These are phyloP conservation scores for Penicillium sp. DNA, from an alignment of 2,329 filamentous ascomycete species.

Conservation along the genomic window DNA sequence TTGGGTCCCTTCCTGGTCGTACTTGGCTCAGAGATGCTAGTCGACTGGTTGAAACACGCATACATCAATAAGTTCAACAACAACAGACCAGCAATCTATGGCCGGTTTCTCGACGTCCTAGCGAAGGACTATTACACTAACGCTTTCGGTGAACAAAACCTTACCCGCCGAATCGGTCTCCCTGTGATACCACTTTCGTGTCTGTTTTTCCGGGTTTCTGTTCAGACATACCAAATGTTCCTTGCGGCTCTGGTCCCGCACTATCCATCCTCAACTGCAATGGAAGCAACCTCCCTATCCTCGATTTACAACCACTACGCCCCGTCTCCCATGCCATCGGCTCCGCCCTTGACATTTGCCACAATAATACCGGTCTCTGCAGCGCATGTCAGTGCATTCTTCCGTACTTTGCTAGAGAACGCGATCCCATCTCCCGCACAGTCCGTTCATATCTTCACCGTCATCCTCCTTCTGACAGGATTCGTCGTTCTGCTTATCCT, in stretches of 20 bases:
- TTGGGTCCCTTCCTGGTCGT: constrained; percentile 92
- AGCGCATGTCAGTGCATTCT: constrained; percentile 38
- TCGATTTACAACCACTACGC: constrained; percentile 51
- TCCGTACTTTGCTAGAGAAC: constrained; percentile 44
- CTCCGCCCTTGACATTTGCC: constrained; percentile 59
- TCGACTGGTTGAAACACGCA: constrained; percentile 95
- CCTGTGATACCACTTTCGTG: constrained; percentile 92
- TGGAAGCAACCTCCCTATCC: constrained; percentile 41
- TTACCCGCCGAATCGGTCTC: constrained; percentile 85
- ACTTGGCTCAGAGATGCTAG: constrained; percentile 91
- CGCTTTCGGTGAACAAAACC: constrained; percentile 85
- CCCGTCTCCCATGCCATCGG: constrained; percentile 67
- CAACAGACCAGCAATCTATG: constrained; percentile 86
- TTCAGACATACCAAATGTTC: constrained; percentile 99
- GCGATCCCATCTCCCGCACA: constrained; percentile 45
- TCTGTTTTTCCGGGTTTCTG: constrained; percentile 87
- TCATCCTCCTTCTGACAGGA: constrained; percentile 78
- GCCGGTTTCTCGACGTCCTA: constrained; percentile 85
- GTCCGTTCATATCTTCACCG: constrained; percentile 57
- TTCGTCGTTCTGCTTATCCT: constrained; percentile 83
- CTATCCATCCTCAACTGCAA: constrained; percentile 55
- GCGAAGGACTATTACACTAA: constrained; percentile 99
- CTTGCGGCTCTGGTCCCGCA: constrained; percentile 81
- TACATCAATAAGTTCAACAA: constrained; percentile 99
- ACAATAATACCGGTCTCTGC: constrained; percentile 61